Percentiles rank a stretch among this genome's conserved stretches.
Evolutionary conservation across 164 flowering plant species (phyloP).

Genomic region (Sextonia rubra): DNA sequence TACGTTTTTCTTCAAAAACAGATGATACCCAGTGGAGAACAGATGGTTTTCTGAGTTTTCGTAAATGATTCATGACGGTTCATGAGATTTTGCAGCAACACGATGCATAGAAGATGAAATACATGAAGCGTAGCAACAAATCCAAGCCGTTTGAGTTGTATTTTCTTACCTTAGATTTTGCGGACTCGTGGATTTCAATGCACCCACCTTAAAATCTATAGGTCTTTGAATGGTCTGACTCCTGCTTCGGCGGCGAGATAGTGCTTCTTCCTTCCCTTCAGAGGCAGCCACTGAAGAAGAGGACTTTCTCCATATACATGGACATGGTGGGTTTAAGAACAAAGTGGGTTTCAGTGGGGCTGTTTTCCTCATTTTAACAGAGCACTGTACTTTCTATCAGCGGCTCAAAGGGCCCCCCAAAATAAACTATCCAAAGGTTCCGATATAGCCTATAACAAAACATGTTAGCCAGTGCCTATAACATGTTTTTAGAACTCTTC

Average conservation of each 20-base stretch:
- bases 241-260: not conserved
- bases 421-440: no score
- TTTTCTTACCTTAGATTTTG: not conserved
- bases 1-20: not conserved
- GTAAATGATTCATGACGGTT: conserved; percentile 7
- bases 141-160: not conserved
- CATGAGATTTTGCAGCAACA: not conserved
- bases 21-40: conserved; percentile 2
- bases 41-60: conserved; percentile 2
- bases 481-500: no score
- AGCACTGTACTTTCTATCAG: no score
- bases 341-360: no score
- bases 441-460: no score
- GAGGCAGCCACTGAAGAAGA: not conserved
- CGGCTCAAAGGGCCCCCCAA: no score
- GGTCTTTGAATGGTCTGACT: not conserved
- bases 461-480: no score
- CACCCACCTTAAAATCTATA: not conserved
- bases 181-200: not conserved
- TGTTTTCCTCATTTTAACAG: no score
- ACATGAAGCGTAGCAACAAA: not conserved
- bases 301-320: no score
- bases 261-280: not conserved
- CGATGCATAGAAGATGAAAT: not conserved
- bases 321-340: no score